Conservation (phyloP, 2,329 filamentous ascomycete genomes). For the Simplicillium aogashimaense region DNA sequence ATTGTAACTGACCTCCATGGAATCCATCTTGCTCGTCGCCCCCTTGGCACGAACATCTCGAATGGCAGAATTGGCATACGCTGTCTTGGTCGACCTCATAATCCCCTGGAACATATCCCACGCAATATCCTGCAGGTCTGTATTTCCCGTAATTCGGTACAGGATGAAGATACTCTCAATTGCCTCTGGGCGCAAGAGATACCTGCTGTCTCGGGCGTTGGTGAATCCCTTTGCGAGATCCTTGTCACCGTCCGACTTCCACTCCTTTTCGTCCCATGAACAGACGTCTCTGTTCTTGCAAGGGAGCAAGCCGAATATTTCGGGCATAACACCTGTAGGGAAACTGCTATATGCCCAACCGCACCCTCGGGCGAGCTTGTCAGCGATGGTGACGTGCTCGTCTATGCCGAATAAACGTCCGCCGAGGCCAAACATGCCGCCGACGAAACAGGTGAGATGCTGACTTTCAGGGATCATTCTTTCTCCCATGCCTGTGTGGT, state of each 20-base stretch:
- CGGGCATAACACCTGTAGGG: slow-evolving; percentile 52
- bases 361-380: slow-evolving; percentile 52
- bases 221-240: slow-evolving; percentile 43
- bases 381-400: slow-evolving; percentile 45
- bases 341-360: slow-evolving; percentile 51
- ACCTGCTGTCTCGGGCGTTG: slow-evolving; percentile 43
- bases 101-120: slow-evolving; percentile 67
- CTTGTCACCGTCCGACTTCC: slow-evolving; percentile 13
- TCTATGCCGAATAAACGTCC: slow-evolving; percentile 41
- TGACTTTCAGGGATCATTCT: slow-evolving; percentile 26
- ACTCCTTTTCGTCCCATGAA: slow-evolving; percentile 19
- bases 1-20: slow-evolving; percentile 44
- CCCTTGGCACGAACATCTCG: slow-evolving; percentile 57
- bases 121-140: slow-evolving; percentile 55
- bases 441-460: slow-evolving; percentile 55
- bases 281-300: slow-evolving; percentile 18
- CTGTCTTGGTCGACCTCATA: slow-evolving; percentile 48
- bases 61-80: slow-evolving; percentile 55
- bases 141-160: slow-evolving; percentile 62
- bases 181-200: slow-evolving; percentile 65
- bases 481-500: slow-evolving; percentile 19
- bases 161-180: slow-evolving; percentile 75
- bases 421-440: slow-evolving; percentile 54
- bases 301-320: slow-evolving; percentile 29
- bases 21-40: slow-evolving; percentile 34